Conservation (phyloP, 169 alveolate genomes). For the Plasmodium inui region DNA sequence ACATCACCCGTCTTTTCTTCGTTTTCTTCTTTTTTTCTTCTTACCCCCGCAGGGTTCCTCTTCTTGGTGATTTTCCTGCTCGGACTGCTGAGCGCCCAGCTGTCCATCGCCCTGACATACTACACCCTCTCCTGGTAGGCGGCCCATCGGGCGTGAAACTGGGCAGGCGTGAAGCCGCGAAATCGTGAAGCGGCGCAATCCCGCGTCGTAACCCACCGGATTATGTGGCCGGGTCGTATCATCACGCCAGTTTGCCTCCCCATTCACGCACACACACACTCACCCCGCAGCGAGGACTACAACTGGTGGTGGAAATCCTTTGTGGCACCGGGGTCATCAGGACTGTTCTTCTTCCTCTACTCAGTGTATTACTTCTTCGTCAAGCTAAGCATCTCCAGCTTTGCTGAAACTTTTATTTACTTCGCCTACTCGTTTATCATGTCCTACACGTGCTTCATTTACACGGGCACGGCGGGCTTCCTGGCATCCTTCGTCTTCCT, state of each 20-base stretch:
- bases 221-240: neutral
- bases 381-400: conserved; percentile 78
- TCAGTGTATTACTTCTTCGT: conserved; percentile 80
- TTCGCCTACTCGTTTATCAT: conserved; percentile 86
- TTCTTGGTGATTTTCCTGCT: conserved; percentile 77
- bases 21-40: neutral
- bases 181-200: neutral
- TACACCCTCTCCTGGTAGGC: conserved; percentile 78
- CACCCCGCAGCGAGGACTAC: conserved; percentile 81
- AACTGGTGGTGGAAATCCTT: conserved; percentile 91
- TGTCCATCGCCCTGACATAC: conserved; percentile 79
- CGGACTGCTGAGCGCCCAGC: conserved; percentile 81
- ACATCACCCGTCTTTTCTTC: neutral
- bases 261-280: neutral
- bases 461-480: conserved; percentile 88
- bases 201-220: neutral
- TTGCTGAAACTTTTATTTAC: conserved; percentile 85
- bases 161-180: neutral
- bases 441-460: conserved; percentile 83
- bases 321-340: conserved; percentile 84
- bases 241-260: neutral
- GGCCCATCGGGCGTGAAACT: neutral
- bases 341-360: conserved; percentile 83
- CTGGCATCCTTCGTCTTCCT: conserved; percentile 85
- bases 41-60: conserved; percentile 58